Evolutionary conservation across 768 basidiomycete genomes (phyloP).

Genomic region (Lanmaoa pseudosensibilis): DNA sequence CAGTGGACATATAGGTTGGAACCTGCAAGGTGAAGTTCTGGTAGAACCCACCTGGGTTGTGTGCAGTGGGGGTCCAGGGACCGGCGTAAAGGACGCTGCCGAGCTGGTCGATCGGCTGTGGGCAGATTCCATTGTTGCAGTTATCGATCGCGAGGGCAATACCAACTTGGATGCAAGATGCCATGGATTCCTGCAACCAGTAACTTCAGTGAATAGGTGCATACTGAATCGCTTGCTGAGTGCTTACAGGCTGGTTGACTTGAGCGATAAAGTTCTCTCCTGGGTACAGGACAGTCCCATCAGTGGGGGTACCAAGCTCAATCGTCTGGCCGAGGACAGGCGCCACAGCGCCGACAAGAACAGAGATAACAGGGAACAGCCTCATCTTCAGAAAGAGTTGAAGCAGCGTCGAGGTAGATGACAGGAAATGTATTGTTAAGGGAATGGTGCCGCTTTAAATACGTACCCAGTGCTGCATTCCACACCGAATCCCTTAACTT

Average conservation of each 20-base stretch:
- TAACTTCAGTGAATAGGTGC: neutral
- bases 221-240: neutral
- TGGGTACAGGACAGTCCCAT: constrained; percentile 15
- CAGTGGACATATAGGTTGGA: neutral
- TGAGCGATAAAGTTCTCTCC: constrained; percentile 24
- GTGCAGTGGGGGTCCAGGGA: constrained; percentile 25
- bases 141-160: constrained; percentile 28
- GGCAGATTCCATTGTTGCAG: constrained; percentile 25
- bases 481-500: neutral
- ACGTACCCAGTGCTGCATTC: neutral
- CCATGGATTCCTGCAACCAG: constrained; percentile 17
- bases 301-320: constrained; percentile 21
- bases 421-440: neutral
- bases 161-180: constrained; percentile 27
- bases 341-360: constrained; percentile 5
- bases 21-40: constrained; percentile 32
- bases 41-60: constrained; percentile 22
- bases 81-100: constrained; percentile 32
- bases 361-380: constrained; percentile 1
- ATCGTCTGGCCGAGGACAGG: constrained; percentile 31
- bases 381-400: constrained; percentile 15
- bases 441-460: constrained; percentile 1
- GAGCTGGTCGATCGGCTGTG: constrained; percentile 19
- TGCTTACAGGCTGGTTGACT: constrained; percentile 24
- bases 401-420: neutral